Evolutionary conservation across 768 basidiomycete genomes (phyloP), one percentile per base, ranked within the genome.

Genomic region (Psilocybe cubensis): DNA sequence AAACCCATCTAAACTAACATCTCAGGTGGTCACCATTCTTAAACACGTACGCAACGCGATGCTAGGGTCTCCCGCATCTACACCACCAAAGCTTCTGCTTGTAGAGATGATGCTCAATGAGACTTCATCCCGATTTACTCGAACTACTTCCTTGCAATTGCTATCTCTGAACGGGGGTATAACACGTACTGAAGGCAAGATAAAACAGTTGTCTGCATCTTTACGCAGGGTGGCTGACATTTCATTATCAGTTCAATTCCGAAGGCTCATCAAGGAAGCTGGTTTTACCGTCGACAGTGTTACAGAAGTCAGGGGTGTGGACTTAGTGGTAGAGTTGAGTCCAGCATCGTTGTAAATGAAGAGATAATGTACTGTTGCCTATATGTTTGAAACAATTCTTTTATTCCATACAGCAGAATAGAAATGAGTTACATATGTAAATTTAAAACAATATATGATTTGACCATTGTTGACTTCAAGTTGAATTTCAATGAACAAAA

Each of bases 221-320:
- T 4, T 27, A 27, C 18, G 20, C 21, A 48, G 4, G n/a, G 14
- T n/a, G 17, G 7, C 46, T 29, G 12, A 9, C 28, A 27, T 48
- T n/a, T 27, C 23, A 27, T 48, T 6, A n/a, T 7, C 46, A 48
- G 46, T 48, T 18, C n/a, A 48, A 28, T 48, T 48, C 46, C 46
- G 24, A 8, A 48, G 29, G 25, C 46, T 48, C 18, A 48, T 48
- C 14, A 29, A 48, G 20, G n/a, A 48, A 18, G 46, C 46, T 12
- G 24, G 46, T 18, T 48, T 48, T n/a, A 18, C 7, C 29, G 46
- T 48, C 7, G 46, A 48, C 14, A 48, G 20, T 9, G 28, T 48
- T 27, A 48, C 46, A 12, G 46, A 48, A 48, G 46, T 48, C 28
- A 48, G 46, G 18, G 46, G 46, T 29, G 46, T 48, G 11, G 46